Base-by-base conservation (phyloP, 257 asterid species). In the Solanum lycopersicoides region DNA sequence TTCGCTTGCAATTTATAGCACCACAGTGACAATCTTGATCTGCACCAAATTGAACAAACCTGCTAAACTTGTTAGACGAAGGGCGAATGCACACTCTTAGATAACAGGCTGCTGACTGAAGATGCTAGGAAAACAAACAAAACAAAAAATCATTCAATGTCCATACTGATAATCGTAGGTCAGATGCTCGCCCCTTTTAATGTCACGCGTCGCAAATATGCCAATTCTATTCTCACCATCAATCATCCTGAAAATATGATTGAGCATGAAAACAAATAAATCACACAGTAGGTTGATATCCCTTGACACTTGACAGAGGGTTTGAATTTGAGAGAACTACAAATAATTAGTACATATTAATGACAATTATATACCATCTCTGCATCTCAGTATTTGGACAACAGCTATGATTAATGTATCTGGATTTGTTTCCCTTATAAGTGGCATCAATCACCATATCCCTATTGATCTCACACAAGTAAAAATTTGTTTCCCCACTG, bases 21-120 rank as follows among this genome's bases (percentile, higher is more conserved):
- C 99, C 99, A 89, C 99, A 97, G 89, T 93, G 91, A 91, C 99
- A 97, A 91, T 95, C 95, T 91, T 97, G 96, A 92, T 97, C 99
- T 90, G 99, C 99, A 87, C 99, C 99, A 92, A 97, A 97, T 90
- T 97, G 99, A 92, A 97, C 99, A 92, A 97, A 97, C 96, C 99
- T 97, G 98, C 95, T 88, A 88, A 34, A 89, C 87, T 91, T 89
- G 92, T 96, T 93, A 96, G 94, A 90, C 87, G 56, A 69, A 86
- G 80, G 39, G 86, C 47, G 65, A 86, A 72, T 50, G 85, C 35
- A 85, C 41, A 53, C 82, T 42, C 25, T 37, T 60, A 85, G 42
- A 44, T 42, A 23, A 69, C 76, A 85, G 47, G 56, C 45, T 69
- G 65, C 83, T 69, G 82, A 85, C 34, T 0, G 66, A 65, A 42